A percentile compares a stretch with the other conserved stretches of the same genome.
These are phyloP conservation scores for Annulohypoxylon moriforme DNA, from an alignment of 495 filamentous ascomycete species.

Conservation along the genomic window DNA sequence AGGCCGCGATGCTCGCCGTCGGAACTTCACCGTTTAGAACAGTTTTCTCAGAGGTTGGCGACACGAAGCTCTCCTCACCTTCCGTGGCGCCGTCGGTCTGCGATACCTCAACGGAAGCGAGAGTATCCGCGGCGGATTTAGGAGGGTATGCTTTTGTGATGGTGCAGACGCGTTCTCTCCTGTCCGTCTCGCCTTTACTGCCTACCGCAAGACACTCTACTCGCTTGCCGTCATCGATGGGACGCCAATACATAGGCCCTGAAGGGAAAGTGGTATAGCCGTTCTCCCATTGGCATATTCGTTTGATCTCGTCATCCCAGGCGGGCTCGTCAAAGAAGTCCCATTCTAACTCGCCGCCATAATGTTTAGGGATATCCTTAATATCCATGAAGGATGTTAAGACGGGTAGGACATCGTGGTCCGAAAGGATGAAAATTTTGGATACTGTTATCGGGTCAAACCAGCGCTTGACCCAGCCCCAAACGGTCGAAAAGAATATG, in stretches of 20 bases:
- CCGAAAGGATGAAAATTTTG: slow-evolving; percentile 88
- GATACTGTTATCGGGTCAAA: slow-evolving; percentile 93
- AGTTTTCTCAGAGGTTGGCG: slow-evolving; percentile 22
- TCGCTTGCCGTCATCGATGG: slow-evolving; percentile 52
- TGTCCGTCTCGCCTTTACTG: slow-evolving; percentile 48
- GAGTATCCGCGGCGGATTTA: slow-evolving; percentile 26
- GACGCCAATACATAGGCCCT: slow-evolving; percentile 63
- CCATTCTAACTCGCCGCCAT: slow-evolving; percentile 86
- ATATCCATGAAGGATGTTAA: slow-evolving; percentile 83
- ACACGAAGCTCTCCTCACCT: slow-evolving; percentile 26
- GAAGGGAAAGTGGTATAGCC: slow-evolving; percentile 58
- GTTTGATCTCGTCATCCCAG: slow-evolving; percentile 59
- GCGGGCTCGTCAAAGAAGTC: slow-evolving; percentile 78
- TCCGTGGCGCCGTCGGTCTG: slow-evolving; percentile 37
- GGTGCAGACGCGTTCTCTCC: slow-evolving; percentile 56
- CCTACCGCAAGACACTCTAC: slow-evolving; percentile 62
- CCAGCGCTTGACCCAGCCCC: slow-evolving; percentile 96
- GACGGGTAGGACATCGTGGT: slow-evolving; percentile 75
- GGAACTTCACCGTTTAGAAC: slow-evolving; percentile 34
- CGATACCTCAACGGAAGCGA: slow-evolving; percentile 26
- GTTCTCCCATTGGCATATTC: slow-evolving; percentile 55
- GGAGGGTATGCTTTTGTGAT: slow-evolving; percentile 53
- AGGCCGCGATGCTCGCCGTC: slow-evolving; percentile 27
- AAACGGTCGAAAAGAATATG: slow-evolving; percentile 91
- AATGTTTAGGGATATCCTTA: slow-evolving; percentile 81